Percentiles rank a stretch among this genome's conserved stretches.
These are phyloP conservation scores for Polychytrium aggregatum DNA, from an alignment of 192 early-diverging fungal genomes.

Conservation along the genomic window DNA sequence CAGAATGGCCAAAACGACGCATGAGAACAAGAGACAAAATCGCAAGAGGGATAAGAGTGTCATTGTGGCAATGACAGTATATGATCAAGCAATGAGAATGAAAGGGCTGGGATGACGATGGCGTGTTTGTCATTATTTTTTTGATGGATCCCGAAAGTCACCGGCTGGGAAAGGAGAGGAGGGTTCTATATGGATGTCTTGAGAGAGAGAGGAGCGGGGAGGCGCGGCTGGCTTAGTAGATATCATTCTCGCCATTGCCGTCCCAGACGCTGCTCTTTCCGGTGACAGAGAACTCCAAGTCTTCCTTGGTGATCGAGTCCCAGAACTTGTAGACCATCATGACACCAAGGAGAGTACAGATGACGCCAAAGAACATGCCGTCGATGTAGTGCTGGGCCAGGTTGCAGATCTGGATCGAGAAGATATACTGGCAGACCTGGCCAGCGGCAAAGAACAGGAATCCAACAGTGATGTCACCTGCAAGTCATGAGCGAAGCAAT, in stretches of 20 bases:
- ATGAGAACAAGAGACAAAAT: too few relatives aligned
- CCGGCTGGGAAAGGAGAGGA: too few relatives aligned
- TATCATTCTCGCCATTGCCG: constrained; percentile 67
- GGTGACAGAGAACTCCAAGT: constrained; percentile 86
- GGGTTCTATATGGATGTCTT: too few relatives aligned
- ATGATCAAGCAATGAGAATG: too few relatives aligned
- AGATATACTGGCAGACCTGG: constrained; percentile 69
- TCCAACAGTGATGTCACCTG: constrained; percentile 76
- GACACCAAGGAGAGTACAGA: constrained; percentile 78
- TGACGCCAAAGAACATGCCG: constrained; percentile 92
- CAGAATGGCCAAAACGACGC: too few relatives aligned
- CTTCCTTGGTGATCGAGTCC: constrained; percentile 98
- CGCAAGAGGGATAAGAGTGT: too few relatives aligned
- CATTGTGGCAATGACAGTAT: too few relatives aligned
- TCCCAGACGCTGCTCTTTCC: constrained; percentile 78
- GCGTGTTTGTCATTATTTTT: too few relatives aligned
- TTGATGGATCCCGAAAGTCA: too few relatives aligned
- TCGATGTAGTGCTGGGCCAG: constrained; percentile 90
- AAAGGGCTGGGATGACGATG: too few relatives aligned
- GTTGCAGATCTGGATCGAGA: constrained; percentile 74
- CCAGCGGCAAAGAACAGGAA: constrained; percentile 79
- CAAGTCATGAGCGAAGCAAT: constrained; percentile 1
- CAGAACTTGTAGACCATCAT: constrained; percentile 99
- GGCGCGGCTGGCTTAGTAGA: too few relatives aligned
- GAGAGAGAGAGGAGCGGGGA: too few relatives aligned